Percentiles rank a stretch among this genome's conserved stretches.
Conservation (phyloP, 1,139 yeast species). For the Nematodospora anomalae region DNA sequence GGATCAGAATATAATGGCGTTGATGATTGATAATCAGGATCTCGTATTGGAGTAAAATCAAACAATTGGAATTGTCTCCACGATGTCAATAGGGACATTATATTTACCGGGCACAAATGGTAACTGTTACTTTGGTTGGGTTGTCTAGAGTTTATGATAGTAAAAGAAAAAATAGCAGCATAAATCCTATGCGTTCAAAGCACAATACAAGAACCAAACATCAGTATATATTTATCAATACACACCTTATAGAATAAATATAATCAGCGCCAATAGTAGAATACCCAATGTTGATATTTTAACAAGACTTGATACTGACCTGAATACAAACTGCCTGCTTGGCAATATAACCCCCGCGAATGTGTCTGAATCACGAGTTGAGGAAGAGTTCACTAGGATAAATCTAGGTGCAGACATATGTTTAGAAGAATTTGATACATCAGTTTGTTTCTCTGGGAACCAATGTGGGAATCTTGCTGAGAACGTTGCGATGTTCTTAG, state of each 20-base stretch:
- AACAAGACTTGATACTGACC: conserved; percentile 9
- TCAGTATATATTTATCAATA: background rate
- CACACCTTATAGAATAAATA: background rate
- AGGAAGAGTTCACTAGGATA: background rate
- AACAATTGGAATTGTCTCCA: conserved; percentile 93
- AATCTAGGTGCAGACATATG: background rate
- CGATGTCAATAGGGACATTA: conserved; percentile 30
- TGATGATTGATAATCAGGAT: conserved; percentile 68
- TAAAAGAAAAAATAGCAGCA: background rate
- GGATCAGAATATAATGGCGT: conserved; percentile 80
- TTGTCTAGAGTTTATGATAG: conserved; percentile 9
- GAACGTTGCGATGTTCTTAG: background rate
- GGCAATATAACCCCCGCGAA: conserved; percentile 16
- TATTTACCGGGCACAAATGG: background rate
- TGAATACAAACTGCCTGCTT: conserved; percentile 7
- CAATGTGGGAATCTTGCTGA: too few relatives aligned
- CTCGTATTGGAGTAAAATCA: conserved; percentile 79
- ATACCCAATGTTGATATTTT: conserved; percentile 2
- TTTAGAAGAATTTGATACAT: too few relatives aligned
- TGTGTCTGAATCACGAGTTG: conserved; percentile 4
- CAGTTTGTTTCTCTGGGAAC: too few relatives aligned
- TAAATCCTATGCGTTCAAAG: background rate
- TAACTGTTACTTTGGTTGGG: background rate
- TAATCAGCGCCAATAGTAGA: background rate
- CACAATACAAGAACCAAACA: background rate